Conservation (phyloP, 768 basidiomycete genomes). For the Suillus plorans region DNA sequence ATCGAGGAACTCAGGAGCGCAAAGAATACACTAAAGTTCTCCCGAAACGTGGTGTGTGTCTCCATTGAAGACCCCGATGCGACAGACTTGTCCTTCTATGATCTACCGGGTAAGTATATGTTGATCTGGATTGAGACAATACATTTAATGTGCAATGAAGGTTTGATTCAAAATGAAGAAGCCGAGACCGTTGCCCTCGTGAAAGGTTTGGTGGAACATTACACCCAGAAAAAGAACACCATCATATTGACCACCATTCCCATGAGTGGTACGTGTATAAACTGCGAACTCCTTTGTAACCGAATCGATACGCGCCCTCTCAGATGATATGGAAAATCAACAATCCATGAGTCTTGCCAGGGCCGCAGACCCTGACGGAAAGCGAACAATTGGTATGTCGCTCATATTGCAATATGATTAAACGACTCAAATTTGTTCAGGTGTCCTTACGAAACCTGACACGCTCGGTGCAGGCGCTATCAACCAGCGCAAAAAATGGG, state of each 20-base stretch:
- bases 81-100: conserved; percentile 40
- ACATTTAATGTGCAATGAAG: conserved; percentile 22
- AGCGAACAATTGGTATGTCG: conserved; percentile 50
- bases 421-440: conserved; percentile 23
- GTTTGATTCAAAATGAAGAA: conserved; percentile 51
- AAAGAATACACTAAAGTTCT: conserved; percentile 30
- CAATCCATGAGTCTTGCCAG: conserved; percentile 49
- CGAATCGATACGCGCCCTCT: background rate
- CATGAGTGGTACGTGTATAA: conserved; percentile 43
- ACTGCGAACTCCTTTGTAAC: background rate
- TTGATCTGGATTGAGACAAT: background rate
- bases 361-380: conserved; percentile 44
- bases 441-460: conserved; percentile 59
- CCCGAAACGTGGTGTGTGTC: conserved; percentile 41
- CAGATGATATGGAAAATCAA: conserved; percentile 63
- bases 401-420: background rate
- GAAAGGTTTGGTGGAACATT: conserved; percentile 46
- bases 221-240: conserved; percentile 47
- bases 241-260: conserved; percentile 55
- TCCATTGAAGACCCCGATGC: conserved; percentile 39
- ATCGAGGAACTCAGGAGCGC: conserved; percentile 8
- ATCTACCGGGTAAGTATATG: conserved; percentile 35
- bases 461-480: conserved; percentile 39
- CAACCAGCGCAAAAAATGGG: conserved; percentile 38
- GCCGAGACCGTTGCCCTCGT: conserved; percentile 44